Evolutionary conservation across 2,329 filamentous ascomycete species (phyloP).

Genomic region (Aspergillus fumigatus): DNA sequence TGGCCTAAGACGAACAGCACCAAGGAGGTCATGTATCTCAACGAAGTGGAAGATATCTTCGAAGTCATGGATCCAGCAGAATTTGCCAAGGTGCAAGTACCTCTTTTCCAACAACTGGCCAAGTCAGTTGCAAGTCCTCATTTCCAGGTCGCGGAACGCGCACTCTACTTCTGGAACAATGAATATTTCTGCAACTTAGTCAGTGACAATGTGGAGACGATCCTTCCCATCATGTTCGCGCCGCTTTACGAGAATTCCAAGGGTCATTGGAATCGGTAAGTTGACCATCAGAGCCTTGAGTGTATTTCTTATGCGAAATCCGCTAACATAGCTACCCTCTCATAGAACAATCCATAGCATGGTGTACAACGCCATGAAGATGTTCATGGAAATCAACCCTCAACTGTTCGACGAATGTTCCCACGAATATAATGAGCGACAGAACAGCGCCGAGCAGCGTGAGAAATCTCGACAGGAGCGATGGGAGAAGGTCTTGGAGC

Average conservation of each 20-base stretch:
- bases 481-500: constrained; percentile 81
- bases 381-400: constrained; percentile 99
- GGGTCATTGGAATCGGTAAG: constrained; percentile 96
- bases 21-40: constrained; percentile 99
- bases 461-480: constrained; percentile 77
- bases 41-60: constrained; percentile 98
- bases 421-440: constrained; percentile 94
- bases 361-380: constrained; percentile 99
- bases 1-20: constrained; percentile 99
- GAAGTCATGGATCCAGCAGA: constrained; percentile 99
- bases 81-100: constrained; percentile 97
- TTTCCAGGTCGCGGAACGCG: constrained; percentile 94
- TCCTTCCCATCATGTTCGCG: constrained; percentile 98
- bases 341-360: constrained; percentile 94
- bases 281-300: background rate
- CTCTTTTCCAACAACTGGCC: constrained; percentile 91
- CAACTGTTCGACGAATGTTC: constrained; percentile 98
- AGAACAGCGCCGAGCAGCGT: constrained; percentile 83
- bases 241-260: constrained; percentile 98
- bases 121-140: constrained; percentile 98
- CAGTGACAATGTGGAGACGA: constrained; percentile 97
- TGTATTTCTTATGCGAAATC: background rate
- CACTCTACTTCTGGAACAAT: constrained; percentile 99
- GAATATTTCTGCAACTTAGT: constrained; percentile 99
- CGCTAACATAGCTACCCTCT: constrained; percentile 23